These are phyloP conservation scores for Kalanchoe fedtschenkoi DNA, from an alignment of 164 flowering plant species.

Conservation along the genomic window DNA sequence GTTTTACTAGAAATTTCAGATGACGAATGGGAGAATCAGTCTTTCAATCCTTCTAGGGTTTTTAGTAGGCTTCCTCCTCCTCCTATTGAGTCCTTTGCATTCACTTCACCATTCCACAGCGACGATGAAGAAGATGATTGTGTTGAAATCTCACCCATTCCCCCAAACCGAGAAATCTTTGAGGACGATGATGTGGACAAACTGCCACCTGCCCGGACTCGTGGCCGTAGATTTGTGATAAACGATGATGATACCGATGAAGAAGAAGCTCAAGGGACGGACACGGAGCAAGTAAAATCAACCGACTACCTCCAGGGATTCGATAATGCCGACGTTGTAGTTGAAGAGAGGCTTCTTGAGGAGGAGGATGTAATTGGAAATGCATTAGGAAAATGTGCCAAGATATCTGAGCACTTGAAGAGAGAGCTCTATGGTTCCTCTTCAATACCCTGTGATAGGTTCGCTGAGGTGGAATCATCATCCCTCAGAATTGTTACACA, in stretches of 20 bases:
- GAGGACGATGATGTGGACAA: slow-evolving; percentile 52
- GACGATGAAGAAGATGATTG: slow-evolving; percentile 22
- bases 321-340: slow-evolving; percentile 18
- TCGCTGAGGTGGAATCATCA: slow-evolving; percentile 62
- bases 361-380: slow-evolving; percentile 74
- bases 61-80: slow-evolving; percentile 20
- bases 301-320: not conserved
- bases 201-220: slow-evolving; percentile 16
- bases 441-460: slow-evolving; percentile 36
- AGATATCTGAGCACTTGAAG: slow-evolving; percentile 59
- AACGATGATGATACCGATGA: slow-evolving; percentile 37
- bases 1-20: slow-evolving; percentile 41
- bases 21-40: slow-evolving; percentile 51
- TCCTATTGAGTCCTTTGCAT: slow-evolving; percentile 73
- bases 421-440: slow-evolving; percentile 68
- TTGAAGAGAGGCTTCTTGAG: slow-evolving; percentile 18
- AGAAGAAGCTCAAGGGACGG: slow-evolving; percentile 13
- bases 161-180: slow-evolving; percentile 10
- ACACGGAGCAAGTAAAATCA: not conserved
- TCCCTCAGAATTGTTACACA: slow-evolving; percentile 77
- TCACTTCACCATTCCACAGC: slow-evolving; percentile 3
- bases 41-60: slow-evolving; percentile 53
- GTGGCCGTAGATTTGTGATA: slow-evolving; percentile 57
- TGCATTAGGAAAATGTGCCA: slow-evolving; percentile 80
- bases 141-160: slow-evolving; percentile 2